phyloP scores from a whole-genome alignment of 2,329 filamentous ascomycete species.

The Botrytis fabae region DNA sequence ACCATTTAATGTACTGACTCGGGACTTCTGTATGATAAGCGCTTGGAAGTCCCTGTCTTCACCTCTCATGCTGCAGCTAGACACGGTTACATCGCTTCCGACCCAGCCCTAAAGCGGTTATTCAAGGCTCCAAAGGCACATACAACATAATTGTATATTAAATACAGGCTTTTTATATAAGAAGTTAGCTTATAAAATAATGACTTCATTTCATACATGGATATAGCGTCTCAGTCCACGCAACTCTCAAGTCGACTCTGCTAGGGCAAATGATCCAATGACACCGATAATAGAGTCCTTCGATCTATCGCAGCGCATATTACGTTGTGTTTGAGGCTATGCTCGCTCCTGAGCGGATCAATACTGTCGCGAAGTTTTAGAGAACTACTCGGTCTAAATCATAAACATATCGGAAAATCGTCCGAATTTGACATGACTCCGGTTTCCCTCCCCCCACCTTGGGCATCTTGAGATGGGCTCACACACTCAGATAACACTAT shows the following conservation, averaged over 20 bases:
- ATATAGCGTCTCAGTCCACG: not conserved
- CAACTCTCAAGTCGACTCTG: not conserved
- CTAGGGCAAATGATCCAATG: not conserved
- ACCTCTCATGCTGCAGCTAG: not conserved
- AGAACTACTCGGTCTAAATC: not conserved
- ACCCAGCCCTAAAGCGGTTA: not conserved
- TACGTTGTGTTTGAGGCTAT: not conserved
- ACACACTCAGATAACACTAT: not conserved
- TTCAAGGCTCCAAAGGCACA: not conserved
- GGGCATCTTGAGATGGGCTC: constrained; percentile 1
- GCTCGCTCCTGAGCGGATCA: not conserved
- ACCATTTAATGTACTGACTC: not conserved
- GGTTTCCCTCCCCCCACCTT: not conserved
- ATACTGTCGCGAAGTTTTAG: not conserved
- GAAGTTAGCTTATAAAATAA: not conserved
- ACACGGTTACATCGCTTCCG: not conserved
- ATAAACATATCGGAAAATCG: constrained; percentile 1
- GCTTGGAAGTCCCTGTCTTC: not conserved
- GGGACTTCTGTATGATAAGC: not conserved
- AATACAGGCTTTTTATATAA: not conserved
- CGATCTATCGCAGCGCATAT: not conserved
- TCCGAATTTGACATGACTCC: not conserved
- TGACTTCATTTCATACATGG: constrained; percentile 12
- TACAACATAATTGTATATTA: not conserved
- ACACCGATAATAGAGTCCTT: not conserved